Conservation (phyloP, 345 rosid genomes). For the Chamaenerion angustifolium region DNA sequence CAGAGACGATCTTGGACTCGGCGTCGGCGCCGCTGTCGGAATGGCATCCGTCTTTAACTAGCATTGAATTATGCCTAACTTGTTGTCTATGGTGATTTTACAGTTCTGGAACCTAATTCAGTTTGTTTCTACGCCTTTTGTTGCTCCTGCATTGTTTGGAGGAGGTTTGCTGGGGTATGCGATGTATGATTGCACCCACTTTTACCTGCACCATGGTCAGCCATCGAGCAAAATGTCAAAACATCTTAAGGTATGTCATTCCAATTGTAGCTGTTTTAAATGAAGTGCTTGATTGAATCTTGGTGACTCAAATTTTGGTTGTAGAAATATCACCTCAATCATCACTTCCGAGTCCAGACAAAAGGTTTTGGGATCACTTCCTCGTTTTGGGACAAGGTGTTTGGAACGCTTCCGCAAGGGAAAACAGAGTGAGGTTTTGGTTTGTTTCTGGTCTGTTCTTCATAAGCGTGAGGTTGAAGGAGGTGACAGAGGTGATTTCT, state of each 20-base stretch:
- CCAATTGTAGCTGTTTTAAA: not conserved
- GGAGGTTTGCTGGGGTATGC: constrained; percentile 89
- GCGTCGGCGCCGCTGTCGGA: too few species aligned
- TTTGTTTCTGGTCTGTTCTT: too few species aligned
- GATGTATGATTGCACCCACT: constrained; percentile 79
- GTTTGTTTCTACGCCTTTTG: constrained; percentile 49
- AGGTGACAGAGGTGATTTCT: too few species aligned
- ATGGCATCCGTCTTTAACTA: too few species aligned
- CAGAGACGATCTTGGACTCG: too few species aligned
- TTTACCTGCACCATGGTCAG: constrained; percentile 91
- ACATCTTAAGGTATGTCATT: constrained; percentile 44
- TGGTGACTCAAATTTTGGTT: not conserved
- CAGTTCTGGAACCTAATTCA: constrained; percentile 69
- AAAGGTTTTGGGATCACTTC: constrained; percentile 92
- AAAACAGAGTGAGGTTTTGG: constrained; percentile 15
- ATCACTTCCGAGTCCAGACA: constrained; percentile 79
- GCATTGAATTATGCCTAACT: not conserved
- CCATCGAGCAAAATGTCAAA: constrained; percentile 43
- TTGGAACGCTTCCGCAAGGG: constrained; percentile 66
- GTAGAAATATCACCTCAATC: constrained; percentile 90
- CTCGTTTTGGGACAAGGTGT: constrained; percentile 71
- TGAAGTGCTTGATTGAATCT: not conserved
- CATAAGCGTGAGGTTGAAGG: too few species aligned
- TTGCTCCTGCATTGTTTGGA: constrained; percentile 69
- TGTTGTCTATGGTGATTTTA: not conserved